phyloP scores from a whole-genome alignment of 73 alveolate genomes.

The Urostyla sp. region DNA sequence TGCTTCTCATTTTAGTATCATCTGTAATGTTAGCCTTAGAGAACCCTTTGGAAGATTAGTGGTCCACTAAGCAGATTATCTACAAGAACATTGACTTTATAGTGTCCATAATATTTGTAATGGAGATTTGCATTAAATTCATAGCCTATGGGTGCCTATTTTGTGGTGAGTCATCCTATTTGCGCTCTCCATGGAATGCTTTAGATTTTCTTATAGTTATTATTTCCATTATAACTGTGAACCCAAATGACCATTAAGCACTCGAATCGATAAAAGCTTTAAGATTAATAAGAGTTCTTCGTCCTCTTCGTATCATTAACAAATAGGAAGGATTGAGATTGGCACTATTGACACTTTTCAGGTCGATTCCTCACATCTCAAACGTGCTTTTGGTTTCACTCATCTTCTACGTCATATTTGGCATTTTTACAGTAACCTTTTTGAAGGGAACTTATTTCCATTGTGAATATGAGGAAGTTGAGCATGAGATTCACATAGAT shows the following conservation, averaged over 20 bases:
- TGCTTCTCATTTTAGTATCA: conserved; percentile 21
- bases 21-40: conserved; percentile 44
- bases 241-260: too few species aligned
- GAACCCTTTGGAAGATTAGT: conserved; percentile 53
- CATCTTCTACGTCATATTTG: conserved; percentile 23
- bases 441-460: conserved; percentile 43
- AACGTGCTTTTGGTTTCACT: conserved; percentile 28
- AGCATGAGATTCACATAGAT: too few species aligned
- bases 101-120: background rate
- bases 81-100: background rate
- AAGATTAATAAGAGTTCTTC: conserved; percentile 15
- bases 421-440: conserved; percentile 24
- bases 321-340: conserved; percentile 42
- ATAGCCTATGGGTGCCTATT: conserved; percentile 18
- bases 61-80: too few species aligned
- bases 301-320: conserved; percentile 41
- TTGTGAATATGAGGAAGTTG: too few species aligned
- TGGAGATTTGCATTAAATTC: conserved; percentile 16
- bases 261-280: background rate
- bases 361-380: conserved; percentile 42
- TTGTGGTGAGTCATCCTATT: conserved; percentile 30
- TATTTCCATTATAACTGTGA: conserved; percentile 22
- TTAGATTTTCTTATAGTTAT: conserved; percentile 36
- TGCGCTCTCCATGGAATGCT: conserved; percentile 41
- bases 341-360: conserved; percentile 27